phyloP scores from a whole-genome alignment of 1,284 basidiomycete species.

The Takashimella koratensis region DNA sequence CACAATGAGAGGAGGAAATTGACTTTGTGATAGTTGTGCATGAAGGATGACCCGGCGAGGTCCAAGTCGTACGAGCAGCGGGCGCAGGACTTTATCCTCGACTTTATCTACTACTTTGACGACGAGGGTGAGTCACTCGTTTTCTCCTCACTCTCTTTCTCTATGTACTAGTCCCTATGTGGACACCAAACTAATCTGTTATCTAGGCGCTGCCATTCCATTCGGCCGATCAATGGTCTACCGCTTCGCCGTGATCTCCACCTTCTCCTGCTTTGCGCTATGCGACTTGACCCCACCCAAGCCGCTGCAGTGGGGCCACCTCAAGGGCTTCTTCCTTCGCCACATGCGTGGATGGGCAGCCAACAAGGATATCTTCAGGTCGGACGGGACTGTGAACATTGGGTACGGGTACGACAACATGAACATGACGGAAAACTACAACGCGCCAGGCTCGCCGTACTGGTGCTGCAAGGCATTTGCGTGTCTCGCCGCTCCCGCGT shows the following conservation, averaged over 20 bases:
- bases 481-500: constrained; percentile 60
- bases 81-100: constrained; percentile 61
- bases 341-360: constrained; percentile 68
- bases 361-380: constrained; percentile 54
- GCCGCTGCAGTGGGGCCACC: constrained; percentile 63
- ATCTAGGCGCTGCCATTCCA: constrained; percentile 63
- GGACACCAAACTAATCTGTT: too few relatives aligned
- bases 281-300: constrained; percentile 65
- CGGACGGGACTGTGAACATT: constrained; percentile 68
- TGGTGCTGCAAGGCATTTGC: constrained; percentile 78
- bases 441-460: constrained; percentile 69
- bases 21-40: constrained; percentile 13
- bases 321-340: constrained; percentile 68
- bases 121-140: constrained; percentile 56
- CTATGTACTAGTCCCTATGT: neutral
- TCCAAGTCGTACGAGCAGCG: constrained; percentile 63
- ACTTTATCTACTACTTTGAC: constrained; percentile 72
- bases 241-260: constrained; percentile 71
- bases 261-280: constrained; percentile 69
- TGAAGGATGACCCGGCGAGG: constrained; percentile 61
- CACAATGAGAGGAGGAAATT: neutral
- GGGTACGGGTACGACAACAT: constrained; percentile 70
- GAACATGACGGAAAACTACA: constrained; percentile 73
- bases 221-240: constrained; percentile 74
- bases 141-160: too few relatives aligned